Base-by-base conservation (phyloP, 2,329 filamentous ascomycete species). In the Chrysosporium keratinophilum region DNA sequence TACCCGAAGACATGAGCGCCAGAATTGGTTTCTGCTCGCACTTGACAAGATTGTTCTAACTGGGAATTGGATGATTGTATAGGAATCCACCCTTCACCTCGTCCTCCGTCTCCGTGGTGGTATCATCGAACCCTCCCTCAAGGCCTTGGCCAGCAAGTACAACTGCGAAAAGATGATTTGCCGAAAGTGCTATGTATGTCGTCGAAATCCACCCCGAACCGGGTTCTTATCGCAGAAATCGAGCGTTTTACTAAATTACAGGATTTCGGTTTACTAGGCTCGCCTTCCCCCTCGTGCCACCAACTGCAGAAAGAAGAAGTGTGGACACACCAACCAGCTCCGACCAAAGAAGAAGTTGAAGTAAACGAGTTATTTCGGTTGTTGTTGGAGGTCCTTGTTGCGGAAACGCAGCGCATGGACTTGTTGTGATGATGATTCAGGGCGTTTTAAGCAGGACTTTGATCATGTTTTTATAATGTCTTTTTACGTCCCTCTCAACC, bases 321-420 rank as follows among this genome's bases (percentile, higher is more conserved):
- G 91, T 78, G 93, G 91, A 62, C 93, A 97, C 86, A 94, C 86
- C 80, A 97, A 97, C 88, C 93, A 98, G 85, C 88, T 98, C 75
- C 88, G 93, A 79, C 93, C 93, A 77, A 98, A 98, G 91, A 98
- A 98, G 90, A 98, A 98, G 91, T 84, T 95, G 75, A 95, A 96
- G 80, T 91, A 85, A 54, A 57, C 49, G 28, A 11, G 37, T 51
- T 45, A 43, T 55, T 37, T 47, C 42, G 50, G 51, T 48, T 52
- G 39, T 47, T 52, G 42, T 31, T 48, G 37, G 9, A 31, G 28
- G 43, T 47, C 41, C 23, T 45, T 48, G 46, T 44, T 50, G 43
- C 50, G 54, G 54, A 53, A 52, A 50, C 50, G 23, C 51, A 45
- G 45, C 46, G 37, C 23, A 37, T 47, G 50, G 51, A 34, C 54